Evolutionary conservation across 306 rosid genomes (phyloP).

Genomic region (Quercus parvula): DNA sequence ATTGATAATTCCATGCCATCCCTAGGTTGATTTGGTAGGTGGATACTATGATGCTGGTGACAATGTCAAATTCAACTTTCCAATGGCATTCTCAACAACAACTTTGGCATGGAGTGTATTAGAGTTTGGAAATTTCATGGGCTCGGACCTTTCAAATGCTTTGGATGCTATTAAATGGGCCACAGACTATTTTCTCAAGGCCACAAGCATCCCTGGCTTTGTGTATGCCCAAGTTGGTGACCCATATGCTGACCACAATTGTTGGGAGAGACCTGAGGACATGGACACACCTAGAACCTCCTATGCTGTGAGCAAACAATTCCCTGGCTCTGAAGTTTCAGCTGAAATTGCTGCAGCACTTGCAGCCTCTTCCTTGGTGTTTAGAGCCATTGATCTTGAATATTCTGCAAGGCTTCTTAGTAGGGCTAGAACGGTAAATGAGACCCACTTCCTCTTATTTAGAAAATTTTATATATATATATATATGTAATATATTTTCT

Average conservation of each 20-base stretch:
- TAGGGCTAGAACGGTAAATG: constrained; percentile 20
- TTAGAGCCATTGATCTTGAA: not conserved
- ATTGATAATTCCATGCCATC: too few species aligned
- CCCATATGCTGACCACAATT: constrained; percentile 41
- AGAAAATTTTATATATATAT: too few species aligned
- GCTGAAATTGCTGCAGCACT: constrained; percentile 46
- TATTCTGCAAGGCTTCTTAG: constrained; percentile 26
- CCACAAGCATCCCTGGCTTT: constrained; percentile 30
- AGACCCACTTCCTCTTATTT: not conserved
- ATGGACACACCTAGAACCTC: constrained; percentile 52
- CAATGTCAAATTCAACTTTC: constrained; percentile 58
- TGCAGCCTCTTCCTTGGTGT: constrained; percentile 46
- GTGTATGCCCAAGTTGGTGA: constrained; percentile 54
- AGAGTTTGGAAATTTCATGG: constrained; percentile 45
- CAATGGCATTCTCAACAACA: constrained; percentile 56
- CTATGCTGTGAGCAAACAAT: constrained; percentile 13
- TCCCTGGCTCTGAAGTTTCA: constrained; percentile 54
- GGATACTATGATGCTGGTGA: constrained; percentile 64
- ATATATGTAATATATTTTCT: too few species aligned
- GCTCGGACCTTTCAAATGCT: constrained; percentile 20
- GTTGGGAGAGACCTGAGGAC: constrained; percentile 74
- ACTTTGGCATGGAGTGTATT: constrained; percentile 57
- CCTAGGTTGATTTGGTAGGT: constrained; percentile 45
- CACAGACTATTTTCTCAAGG: constrained; percentile 42
- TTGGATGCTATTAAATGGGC: constrained; percentile 47